A percentile compares a stretch with the other conserved stretches of the same genome.
Conservation (phyloP, 441 rosid genomes). For the Erysimum cheiri region DNA sequence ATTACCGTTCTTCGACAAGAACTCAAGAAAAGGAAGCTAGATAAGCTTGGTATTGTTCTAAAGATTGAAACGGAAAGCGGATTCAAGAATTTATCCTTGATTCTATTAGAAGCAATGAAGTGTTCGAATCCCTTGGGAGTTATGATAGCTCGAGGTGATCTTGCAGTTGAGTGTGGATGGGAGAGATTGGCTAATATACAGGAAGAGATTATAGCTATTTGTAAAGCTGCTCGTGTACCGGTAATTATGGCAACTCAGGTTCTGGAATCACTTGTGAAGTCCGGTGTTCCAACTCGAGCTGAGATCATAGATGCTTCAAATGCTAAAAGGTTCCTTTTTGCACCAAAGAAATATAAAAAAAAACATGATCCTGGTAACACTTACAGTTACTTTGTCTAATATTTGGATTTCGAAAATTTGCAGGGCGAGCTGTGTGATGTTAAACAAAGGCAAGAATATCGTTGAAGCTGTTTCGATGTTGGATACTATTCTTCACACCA, state of each 20-base stretch:
- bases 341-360: too few species aligned
- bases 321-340: conserved; percentile 44
- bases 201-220: conserved; percentile 63
- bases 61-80: conserved; percentile 73
- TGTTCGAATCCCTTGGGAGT: conserved; percentile 67
- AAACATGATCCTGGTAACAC: neutral
- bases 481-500: conserved; percentile 54
- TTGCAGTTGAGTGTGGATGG: conserved; percentile 87
- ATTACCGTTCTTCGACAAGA: conserved; percentile 59
- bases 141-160: conserved; percentile 85
- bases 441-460: conserved; percentile 70
- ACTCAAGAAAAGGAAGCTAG: conserved; percentile 59
- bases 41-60: conserved; percentile 57
- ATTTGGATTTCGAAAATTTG: neutral
- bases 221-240: conserved; percentile 59
- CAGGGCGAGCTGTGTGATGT: conserved; percentile 72
- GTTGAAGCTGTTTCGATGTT: conserved; percentile 66
- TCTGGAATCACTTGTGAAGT: conserved; percentile 71
- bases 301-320: conserved; percentile 72
- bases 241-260: conserved; percentile 84
- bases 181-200: conserved; percentile 70
- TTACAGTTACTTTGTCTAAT: conserved; percentile 20
- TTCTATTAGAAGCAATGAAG: conserved; percentile 73
- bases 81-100: conserved; percentile 58
- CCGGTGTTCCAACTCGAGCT: conserved; percentile 73